Base-by-base conservation (phyloP, 2,329 filamentous ascomycete species). In the Thelonectria blattea region DNA sequence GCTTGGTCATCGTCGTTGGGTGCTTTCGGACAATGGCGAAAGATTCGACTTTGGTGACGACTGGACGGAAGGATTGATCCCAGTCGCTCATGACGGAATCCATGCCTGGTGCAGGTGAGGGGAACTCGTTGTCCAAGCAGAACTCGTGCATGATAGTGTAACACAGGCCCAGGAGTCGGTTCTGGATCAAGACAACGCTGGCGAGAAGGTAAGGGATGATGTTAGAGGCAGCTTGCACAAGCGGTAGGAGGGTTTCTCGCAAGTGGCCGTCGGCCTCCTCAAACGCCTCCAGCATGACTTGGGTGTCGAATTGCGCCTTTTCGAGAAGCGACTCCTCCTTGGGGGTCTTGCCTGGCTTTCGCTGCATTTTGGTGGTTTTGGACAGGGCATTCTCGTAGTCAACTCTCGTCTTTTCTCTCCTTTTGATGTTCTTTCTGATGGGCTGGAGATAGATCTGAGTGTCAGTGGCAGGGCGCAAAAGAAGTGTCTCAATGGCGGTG, bases 71-170 rank as follows among this genome's bases (percentile, higher is more conserved):
- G 37, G 53, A 55, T 12, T 41, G 42, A 15, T 55, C 51, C 58
- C 58, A 63, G 17, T 61, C 58, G n/a, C 49, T 34, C 18, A 56
- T 34, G 5, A 63, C 61, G 15, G 30, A 30, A 32, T 58, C 47
- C 61, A 63, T 63, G 11, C 17, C 34, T 11, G 58, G 61, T 4
- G 61, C 46, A 0, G 61, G 58, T 11, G 61, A 63, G 15, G 61
- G 54, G 42, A 63, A 61, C 11, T 51, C 42, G n/a, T 63, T 58
- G 5, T 58, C 51, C 37, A 52, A 48, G 22, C 61, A 63, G 37
- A 61, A 63, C 12, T 58, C 61, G 24, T 58, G 58, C 27, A 63
- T 45, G 22, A 61, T 41, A 8, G 61, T 63, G 46, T 63, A 63
- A 37, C 39, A 58, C 22, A 63, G 41, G 11, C 61, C 61, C 32